A percentile compares a stretch with the other conserved stretches of the same genome.
Evolutionary conservation across 305 asterid species (phyloP).

Genomic region (Solanum hybrid): DNA sequence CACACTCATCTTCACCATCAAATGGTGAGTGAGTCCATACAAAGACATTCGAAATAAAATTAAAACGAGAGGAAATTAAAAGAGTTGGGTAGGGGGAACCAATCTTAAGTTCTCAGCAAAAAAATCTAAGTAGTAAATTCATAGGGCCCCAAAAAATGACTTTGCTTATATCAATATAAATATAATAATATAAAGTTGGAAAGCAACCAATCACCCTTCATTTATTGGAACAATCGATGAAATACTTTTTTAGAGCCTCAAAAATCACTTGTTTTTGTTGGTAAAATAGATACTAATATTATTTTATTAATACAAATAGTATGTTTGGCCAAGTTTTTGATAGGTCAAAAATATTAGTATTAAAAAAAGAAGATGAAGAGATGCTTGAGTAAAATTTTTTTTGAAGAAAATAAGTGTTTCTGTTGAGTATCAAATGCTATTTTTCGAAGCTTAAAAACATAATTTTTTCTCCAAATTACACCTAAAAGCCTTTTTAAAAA

Average conservation of each 20-base stretch:
- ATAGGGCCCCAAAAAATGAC: neutral
- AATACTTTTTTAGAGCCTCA: neutral
- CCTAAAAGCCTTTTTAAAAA: neutral
- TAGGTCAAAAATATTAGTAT: neutral
- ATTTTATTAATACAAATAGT: neutral
- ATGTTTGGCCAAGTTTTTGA: neutral
- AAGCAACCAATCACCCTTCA: neutral
- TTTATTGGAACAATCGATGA: neutral
- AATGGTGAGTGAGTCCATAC: neutral
- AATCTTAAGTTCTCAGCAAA: neutral
- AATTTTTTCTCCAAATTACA: neutral
- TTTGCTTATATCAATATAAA: neutral
- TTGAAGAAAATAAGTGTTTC: neutral
- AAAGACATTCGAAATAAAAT: neutral
- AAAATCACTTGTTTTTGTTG: neutral
- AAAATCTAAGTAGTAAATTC: neutral
- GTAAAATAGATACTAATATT: neutral
- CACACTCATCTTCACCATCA: neutral
- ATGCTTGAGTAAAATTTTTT: neutral
- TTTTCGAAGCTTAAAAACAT: neutral
- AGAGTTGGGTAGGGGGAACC: neutral
- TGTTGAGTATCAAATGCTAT: neutral
- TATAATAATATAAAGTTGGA: neutral
- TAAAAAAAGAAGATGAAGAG: neutral
- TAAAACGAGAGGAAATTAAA: neutral